Conservation (phyloP, 2,329 filamentous ascomycete species). For the Alternaria incomplexa region DNA sequence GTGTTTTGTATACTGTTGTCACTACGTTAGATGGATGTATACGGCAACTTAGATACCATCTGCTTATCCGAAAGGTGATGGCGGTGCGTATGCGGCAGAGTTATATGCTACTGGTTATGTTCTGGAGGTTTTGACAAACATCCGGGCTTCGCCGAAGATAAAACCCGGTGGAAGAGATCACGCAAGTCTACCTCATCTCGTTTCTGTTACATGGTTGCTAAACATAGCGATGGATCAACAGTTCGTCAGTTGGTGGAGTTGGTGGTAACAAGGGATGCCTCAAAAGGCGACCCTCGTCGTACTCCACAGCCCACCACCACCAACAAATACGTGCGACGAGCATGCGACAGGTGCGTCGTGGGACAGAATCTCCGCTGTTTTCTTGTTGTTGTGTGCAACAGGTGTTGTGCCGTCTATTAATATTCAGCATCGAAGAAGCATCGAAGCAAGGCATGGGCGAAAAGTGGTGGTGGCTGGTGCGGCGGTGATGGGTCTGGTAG, state of each 20-base stretch:
- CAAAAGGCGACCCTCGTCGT: no score
- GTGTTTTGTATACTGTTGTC: not conserved
- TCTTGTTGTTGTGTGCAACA: not conserved
- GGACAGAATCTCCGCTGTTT: not conserved
- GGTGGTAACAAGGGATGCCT: not conserved
- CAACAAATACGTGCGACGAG: not conserved
- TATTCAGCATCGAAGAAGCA: not conserved
- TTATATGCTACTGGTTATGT: not conserved
- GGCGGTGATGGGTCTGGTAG: slow-evolving; percentile 1
- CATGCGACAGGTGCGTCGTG: not conserved
- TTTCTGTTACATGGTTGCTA: not conserved
- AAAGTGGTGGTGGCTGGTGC: slow-evolving; percentile 1
- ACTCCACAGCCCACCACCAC: not conserved
- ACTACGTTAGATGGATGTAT: not conserved
- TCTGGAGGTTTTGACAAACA: not conserved
- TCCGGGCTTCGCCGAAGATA: not conserved
- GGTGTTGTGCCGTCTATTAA: not conserved
- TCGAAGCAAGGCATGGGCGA: not conserved
- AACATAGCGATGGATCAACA: not conserved
- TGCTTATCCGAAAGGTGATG: not conserved
- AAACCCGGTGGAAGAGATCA: not conserved
- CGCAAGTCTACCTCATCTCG: not conserved
- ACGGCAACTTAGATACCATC: not conserved
- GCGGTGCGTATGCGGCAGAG: not conserved
- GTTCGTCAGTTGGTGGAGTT: not conserved